Evolutionary conservation across 257 asterid genomes (phyloP).

Genomic region (Capsicum rhomboideum): DNA sequence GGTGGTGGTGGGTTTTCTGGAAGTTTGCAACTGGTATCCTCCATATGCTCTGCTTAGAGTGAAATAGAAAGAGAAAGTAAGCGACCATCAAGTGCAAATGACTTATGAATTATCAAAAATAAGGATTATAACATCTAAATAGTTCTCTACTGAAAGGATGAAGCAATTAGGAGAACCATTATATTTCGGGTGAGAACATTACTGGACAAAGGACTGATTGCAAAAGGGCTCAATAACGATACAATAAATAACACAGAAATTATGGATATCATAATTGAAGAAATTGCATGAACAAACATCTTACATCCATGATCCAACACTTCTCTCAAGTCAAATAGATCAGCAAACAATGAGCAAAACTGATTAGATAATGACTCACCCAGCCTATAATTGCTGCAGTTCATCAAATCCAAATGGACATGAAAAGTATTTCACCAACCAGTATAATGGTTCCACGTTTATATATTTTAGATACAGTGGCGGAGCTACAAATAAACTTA

Average conservation of each 20-base stretch:
- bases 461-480: not conserved
- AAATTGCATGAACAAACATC: not conserved
- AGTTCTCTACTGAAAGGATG: not conserved
- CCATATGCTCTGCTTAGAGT: slow-evolving; percentile 37
- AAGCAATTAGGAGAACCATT: not conserved
- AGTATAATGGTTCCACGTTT: not conserved
- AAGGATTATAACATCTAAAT: not conserved
- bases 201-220: not conserved
- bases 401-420: not conserved
- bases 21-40: slow-evolving; percentile 18
- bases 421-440: not conserved
- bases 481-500: too few species aligned
- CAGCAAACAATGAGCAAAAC: not conserved
- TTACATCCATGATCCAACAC: not conserved
- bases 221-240: not conserved
- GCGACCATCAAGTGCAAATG: not conserved
- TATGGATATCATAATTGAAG: not conserved
- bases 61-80: not conserved
- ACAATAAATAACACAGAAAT: not conserved
- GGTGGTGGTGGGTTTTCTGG: slow-evolving; percentile 69
- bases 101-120: not conserved
- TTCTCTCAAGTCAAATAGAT: not conserved
- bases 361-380: not conserved
- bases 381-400: not conserved
- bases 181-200: not conserved